Conservation (phyloP, 139 green algal genomes). For the Bryopsis sp. region DNA sequence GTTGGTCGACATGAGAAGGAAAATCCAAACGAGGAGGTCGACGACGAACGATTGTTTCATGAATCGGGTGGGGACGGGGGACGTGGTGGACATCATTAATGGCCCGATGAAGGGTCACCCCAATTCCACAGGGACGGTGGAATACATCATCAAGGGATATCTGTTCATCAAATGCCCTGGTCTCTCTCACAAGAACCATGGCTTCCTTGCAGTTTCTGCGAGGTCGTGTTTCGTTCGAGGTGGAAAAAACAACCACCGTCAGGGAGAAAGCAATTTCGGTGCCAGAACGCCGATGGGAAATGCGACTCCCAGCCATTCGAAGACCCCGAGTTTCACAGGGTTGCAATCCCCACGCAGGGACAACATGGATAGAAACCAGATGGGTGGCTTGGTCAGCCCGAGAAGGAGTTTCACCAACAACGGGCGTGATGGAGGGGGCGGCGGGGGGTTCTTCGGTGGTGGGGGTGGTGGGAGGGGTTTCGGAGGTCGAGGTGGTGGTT, state of each 20-base stretch:
- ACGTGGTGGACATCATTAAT: constrained; percentile 11
- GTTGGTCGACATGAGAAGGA: constrained; percentile 14
- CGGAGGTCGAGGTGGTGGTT: background rate
- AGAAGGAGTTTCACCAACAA: too few relatives aligned
- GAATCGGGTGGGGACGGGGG: background rate
- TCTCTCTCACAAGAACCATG: background rate
- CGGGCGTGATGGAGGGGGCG: background rate
- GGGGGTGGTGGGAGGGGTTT: constrained; percentile 3
- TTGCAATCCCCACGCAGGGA: too few relatives aligned
- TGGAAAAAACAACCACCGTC: background rate
- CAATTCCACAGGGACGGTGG: background rate
- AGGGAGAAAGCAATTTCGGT: background rate
- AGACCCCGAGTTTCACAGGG: too few relatives aligned
- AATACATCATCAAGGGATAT: background rate
- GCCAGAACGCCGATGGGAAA: too few relatives aligned
- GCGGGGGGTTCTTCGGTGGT: background rate
- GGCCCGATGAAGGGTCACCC: background rate
- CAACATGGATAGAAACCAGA: too few relatives aligned
- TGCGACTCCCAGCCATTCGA: too few relatives aligned
- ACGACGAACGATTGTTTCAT: constrained; percentile 7
- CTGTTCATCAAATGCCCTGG: constrained; percentile 3
- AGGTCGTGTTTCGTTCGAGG: background rate
- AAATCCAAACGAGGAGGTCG: background rate
- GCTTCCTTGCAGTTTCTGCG: background rate
- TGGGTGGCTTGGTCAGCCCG: too few relatives aligned